These are phyloP conservation scores for Tetracladium marchalianum DNA, from an alignment of 495 filamentous ascomycete genomes.

Conservation along the genomic window DNA sequence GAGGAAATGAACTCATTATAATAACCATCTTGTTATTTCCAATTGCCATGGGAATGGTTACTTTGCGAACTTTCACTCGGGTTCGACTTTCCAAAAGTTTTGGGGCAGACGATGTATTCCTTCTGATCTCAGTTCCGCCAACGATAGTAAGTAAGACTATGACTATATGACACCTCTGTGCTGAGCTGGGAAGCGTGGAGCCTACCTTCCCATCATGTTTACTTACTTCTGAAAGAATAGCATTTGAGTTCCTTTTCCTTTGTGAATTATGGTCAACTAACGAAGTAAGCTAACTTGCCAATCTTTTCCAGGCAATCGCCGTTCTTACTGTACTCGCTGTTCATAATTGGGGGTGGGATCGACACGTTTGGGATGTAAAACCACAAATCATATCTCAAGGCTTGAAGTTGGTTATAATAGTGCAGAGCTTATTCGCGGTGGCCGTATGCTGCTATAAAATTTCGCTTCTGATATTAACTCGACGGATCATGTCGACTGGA, in stretches of 20 bases:
- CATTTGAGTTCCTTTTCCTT: too few relatives aligned
- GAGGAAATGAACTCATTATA: slow-evolving; percentile 34
- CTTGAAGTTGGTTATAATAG: background rate
- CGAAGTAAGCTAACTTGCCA: too few relatives aligned
- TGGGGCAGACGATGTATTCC: slow-evolving; percentile 40
- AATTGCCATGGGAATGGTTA: slow-evolving; percentile 31
- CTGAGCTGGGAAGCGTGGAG: background rate
- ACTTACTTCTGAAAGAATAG: background rate
- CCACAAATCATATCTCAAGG: background rate
- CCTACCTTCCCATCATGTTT: slow-evolving; percentile 4
- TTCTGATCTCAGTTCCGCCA: slow-evolving; percentile 10
- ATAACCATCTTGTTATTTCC: slow-evolving; percentile 29
- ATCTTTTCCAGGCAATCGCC: slow-evolving; percentile 28
- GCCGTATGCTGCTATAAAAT: slow-evolving; percentile 2
- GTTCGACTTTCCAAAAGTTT: slow-evolving; percentile 32
- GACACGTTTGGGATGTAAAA: slow-evolving; percentile 27
- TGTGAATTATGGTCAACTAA: too few relatives aligned
- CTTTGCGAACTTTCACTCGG: slow-evolving; percentile 40
- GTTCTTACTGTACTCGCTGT: slow-evolving; percentile 30
- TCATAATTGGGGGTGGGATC: slow-evolving; percentile 37
- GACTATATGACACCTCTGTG: background rate
- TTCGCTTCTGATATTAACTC: slow-evolving; percentile 25
- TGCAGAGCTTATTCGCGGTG: slow-evolving; percentile 5
- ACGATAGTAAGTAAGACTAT: too few relatives aligned
- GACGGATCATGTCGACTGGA: slow-evolving; percentile 20